A percentile compares a stretch with the other conserved stretches of the same genome.
Conservation (phyloP, 1,284 basidiomycete genomes). For the Psilocybe mexicana region DNA sequence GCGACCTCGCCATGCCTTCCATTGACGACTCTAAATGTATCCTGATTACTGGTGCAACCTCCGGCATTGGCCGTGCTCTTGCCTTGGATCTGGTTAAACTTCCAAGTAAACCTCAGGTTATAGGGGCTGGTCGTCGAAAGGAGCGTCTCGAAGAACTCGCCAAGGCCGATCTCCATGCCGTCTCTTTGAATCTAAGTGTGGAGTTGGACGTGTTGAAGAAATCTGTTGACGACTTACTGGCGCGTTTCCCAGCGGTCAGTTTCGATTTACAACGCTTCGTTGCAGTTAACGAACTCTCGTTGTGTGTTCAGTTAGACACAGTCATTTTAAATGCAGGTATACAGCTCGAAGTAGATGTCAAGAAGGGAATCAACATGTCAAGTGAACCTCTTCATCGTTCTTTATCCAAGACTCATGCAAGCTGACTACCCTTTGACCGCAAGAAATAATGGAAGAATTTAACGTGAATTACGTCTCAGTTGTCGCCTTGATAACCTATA, state of each 20-base stretch:
- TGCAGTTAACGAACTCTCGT: not conserved
- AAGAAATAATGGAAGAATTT: constrained; percentile 51
- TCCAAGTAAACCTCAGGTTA: constrained; percentile 52
- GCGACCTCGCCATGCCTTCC: constrained; percentile 15
- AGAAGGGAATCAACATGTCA: constrained; percentile 46
- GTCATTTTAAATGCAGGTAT: constrained; percentile 50
- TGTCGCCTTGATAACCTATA: constrained; percentile 48
- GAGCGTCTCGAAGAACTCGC: constrained; percentile 51
- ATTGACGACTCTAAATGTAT: constrained; percentile 57
- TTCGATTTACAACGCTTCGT: not conserved
- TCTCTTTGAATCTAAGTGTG: constrained; percentile 45
- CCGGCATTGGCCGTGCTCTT: constrained; percentile 63
- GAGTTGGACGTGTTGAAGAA: constrained; percentile 40
- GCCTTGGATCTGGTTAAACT: constrained; percentile 51
- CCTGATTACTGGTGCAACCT: constrained; percentile 62
- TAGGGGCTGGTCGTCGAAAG: constrained; percentile 55
- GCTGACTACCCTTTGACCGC: not conserved
- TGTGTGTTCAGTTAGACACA: constrained; percentile 46
- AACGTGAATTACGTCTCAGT: constrained; percentile 59
- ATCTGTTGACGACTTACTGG: constrained; percentile 40
- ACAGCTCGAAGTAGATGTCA: constrained; percentile 54
- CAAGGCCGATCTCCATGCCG: constrained; percentile 37
- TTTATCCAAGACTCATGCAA: not conserved
- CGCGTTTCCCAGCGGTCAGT: constrained; percentile 51
- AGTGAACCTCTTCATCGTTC: constrained; percentile 31